Conservation (phyloP, 164 flowering plant species). For the Aristolochia contorta region DNA sequence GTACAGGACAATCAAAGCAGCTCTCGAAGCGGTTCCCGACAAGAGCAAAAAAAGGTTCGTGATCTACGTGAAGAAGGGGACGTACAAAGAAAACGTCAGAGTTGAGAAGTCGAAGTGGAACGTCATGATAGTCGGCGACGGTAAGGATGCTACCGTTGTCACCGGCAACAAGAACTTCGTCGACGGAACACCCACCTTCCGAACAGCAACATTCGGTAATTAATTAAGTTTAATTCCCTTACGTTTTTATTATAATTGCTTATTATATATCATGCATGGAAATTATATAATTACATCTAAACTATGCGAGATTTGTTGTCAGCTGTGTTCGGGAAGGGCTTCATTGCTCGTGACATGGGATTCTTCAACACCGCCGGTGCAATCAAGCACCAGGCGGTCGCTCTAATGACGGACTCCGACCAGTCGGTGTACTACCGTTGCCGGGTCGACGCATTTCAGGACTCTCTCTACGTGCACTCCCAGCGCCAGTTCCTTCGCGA, state of each 20-base stretch:
- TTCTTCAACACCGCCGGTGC: constrained; percentile 5
- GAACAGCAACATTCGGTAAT: constrained; percentile 63
- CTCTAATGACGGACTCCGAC: constrained; percentile 1
- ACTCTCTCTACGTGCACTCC: constrained; percentile 5
- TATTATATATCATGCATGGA: too few species aligned
- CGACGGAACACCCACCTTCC: constrained; percentile 63
- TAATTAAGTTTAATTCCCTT: too few species aligned
- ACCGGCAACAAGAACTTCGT: constrained; percentile 45
- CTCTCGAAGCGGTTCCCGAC: constrained; percentile 29
- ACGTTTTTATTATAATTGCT: too few species aligned
- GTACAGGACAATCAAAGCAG: constrained; percentile 33
- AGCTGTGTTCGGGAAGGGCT: neutral
- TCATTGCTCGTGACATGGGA: neutral
- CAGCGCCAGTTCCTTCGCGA: constrained; percentile 6
- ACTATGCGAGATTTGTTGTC: too few species aligned
- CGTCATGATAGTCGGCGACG: constrained; percentile 68
- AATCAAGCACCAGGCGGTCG: neutral
- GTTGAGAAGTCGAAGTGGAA: constrained; percentile 50
- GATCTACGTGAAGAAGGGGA: constrained; percentile 55
- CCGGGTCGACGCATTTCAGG: constrained; percentile 5
- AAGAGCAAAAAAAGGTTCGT: constrained; percentile 37
- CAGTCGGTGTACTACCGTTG: constrained; percentile 1
- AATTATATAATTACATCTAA: too few species aligned
- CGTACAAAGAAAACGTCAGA: constrained; percentile 39
- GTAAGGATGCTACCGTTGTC: constrained; percentile 38